Evolutionary conservation across 805 yeast genomes (phyloP), one percentile per base, ranked within the genome.

Genomic region (Ogataea nakhonphanomensis): DNA sequence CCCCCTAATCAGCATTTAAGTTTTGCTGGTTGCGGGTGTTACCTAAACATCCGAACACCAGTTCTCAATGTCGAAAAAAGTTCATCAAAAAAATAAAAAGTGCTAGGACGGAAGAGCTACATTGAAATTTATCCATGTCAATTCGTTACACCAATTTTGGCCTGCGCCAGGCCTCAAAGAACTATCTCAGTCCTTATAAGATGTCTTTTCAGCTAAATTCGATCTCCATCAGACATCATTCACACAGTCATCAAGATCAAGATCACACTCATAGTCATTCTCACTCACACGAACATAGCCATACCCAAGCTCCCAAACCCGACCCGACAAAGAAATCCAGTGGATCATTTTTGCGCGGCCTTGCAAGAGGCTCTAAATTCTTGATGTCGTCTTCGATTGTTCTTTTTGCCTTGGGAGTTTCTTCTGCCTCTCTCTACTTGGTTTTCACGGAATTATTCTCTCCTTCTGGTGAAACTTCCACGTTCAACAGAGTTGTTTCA

Each of bases 391-490:
- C 86, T 0, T 58, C 75, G 3, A 55, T 84, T 23, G 87, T 85
- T 0, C 51, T 82, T 8, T 86, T 84, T 3, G 89, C 89, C 2
- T 57, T 79, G 2, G 88, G 84, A 11, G 67, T 84, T 7, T 78
- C 91, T 0, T 73, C 80, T 33, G 61, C 81, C 43, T 77, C 89
- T 14, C 69, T 86, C 7, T 90, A 86, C 60, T 71, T 87, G 46
- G 76, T 89, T 15, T 73, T 84, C n/a, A 71, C 82, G 8, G 96
- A 90, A 58, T 65, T 90, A 24, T 78, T 87, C 49, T 74, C 90
- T 34, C 96, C 97, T 8, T 82, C 95, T 1, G 95, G 95, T 17
- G 96, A 90, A 57, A 90, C 95, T 0, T 84, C 83, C 49, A 78
- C 95, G 2, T 90, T 90, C 69, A 89, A 90, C 65, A 76, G 87